Percentiles rank a stretch among this genome's conserved stretches.
phyloP scores from a whole-genome alignment of 164 flowering plant genomes.

The Tetrastigma voinierianum region DNA sequence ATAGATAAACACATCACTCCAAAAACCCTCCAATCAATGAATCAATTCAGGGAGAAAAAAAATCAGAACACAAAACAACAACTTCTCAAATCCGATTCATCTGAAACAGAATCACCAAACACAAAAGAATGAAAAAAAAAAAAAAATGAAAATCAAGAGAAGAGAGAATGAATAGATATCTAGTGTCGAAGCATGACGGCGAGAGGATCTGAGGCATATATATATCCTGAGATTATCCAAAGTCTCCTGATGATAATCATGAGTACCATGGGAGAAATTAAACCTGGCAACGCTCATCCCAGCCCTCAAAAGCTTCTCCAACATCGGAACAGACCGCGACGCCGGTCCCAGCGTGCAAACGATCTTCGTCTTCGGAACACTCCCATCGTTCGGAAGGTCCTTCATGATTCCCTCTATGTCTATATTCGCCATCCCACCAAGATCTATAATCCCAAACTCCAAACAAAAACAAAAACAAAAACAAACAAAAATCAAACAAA shows the following conservation, averaged over 20 bases:
- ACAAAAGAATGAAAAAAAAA: not conserved
- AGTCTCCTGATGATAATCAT: slow-evolving; percentile 82
- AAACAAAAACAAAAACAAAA: too few species aligned
- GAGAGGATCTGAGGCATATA: slow-evolving; percentile 75
- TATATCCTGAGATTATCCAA: slow-evolving; percentile 61
- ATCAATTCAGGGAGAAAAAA: too few species aligned
- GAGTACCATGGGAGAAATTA: slow-evolving; percentile 82
- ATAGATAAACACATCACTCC: too few species aligned
- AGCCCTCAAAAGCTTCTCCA: slow-evolving; percentile 73
- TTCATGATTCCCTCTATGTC: slow-evolving; percentile 73
- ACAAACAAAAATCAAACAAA: too few species aligned
- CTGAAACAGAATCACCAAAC: not conserved
- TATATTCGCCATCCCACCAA: slow-evolving; percentile 46
- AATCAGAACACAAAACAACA: too few species aligned
- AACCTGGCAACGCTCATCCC: slow-evolving; percentile 88
- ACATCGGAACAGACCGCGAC: slow-evolving; percentile 64
- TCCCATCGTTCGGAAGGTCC: slow-evolving; percentile 57
- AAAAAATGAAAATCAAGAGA: not conserved
- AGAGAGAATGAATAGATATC: too few species aligned
- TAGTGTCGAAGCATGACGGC: slow-evolving; percentile 92
- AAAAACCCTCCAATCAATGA: too few species aligned
- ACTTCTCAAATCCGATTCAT: not conserved
- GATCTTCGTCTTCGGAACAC: slow-evolving; percentile 73
- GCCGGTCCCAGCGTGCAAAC: slow-evolving; percentile 84
- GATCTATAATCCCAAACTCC: not conserved